A percentile compares a stretch with the other conserved stretches of the same genome.
These are phyloP conservation scores for Leishmania turanica DNA, from an alignment of 208 protist species.

Conservation along the genomic window DNA sequence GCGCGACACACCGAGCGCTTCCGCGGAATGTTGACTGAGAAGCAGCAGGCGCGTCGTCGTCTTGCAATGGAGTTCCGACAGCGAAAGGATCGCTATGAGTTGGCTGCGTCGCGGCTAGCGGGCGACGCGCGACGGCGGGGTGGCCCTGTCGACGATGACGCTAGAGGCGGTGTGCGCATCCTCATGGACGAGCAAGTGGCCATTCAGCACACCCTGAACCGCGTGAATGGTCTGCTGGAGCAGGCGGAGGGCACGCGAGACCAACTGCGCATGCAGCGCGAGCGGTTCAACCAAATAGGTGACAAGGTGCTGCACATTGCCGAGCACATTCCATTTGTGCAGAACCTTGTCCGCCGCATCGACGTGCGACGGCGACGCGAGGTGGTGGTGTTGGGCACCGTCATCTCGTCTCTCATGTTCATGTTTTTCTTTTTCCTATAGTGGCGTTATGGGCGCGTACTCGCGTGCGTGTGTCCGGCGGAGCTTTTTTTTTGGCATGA, in stretches of 20 bases:
- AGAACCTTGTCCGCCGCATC: conserved; percentile 72
- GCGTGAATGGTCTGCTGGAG: conserved; percentile 65
- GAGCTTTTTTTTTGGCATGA: not conserved
- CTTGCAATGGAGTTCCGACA: conserved; percentile 46
- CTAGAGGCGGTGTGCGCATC: conserved; percentile 52
- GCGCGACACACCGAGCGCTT: conserved; percentile 67
- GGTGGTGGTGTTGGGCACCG: conserved; percentile 57
- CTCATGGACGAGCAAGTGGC: conserved; percentile 81
- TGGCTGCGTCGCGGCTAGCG: conserved; percentile 45
- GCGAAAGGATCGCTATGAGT: conserved; percentile 63
- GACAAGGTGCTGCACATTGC: conserved; percentile 65
- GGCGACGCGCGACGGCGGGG: conserved; percentile 18
- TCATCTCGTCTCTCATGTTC: conserved; percentile 69
- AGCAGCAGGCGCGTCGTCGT: conserved; percentile 44
- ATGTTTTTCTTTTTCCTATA: conserved; percentile 74
- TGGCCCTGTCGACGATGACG: conserved; percentile 20
- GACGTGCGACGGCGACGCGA: conserved; percentile 65
- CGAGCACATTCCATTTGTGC: conserved; percentile 77
- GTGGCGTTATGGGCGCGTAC: not conserved
- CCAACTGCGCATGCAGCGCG: conserved; percentile 65
- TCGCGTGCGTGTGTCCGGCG: not conserved
- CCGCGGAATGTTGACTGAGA: conserved; percentile 59
- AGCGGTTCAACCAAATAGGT: conserved; percentile 59
- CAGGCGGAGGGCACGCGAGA: conserved; percentile 61
- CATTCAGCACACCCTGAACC: conserved; percentile 68